A percentile compares a stretch with the other conserved stretches of the same genome.
These are phyloP conservation scores for Pyropia haitanensis DNA, from an alignment of 23 red algal species.

Conservation along the genomic window DNA sequence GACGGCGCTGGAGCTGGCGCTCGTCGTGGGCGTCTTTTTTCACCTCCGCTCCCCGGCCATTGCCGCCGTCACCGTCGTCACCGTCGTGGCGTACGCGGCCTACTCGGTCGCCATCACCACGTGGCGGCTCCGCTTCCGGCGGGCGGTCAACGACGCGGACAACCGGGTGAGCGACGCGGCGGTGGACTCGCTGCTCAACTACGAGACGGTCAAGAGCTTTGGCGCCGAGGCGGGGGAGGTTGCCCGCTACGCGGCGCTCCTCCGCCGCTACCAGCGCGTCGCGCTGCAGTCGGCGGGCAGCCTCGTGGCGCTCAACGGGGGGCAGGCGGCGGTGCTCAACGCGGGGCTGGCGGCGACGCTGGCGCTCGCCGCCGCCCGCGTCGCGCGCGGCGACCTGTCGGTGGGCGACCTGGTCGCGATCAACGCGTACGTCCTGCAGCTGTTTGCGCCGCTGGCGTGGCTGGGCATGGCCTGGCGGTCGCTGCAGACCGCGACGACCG, in stretches of 20 bases:
- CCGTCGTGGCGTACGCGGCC: constrained; percentile 27
- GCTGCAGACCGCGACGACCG: constrained; percentile 74
- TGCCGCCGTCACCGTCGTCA: constrained; percentile 8
- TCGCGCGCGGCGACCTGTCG: constrained; percentile 31
- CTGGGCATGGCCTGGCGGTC: constrained; percentile 65
- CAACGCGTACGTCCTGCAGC: constrained; percentile 81
- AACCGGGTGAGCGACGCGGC: constrained; percentile 46
- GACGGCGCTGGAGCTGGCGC: constrained; percentile 54
- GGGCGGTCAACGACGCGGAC: constrained; percentile 35
- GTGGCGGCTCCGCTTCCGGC: constrained; percentile 24
- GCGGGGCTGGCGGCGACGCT: constrained; percentile 36
- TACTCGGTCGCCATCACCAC: constrained; percentile 25
- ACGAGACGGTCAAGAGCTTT: constrained; percentile 92
- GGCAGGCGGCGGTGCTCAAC: constrained; percentile 67
- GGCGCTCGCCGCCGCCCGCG: constrained; percentile 50
- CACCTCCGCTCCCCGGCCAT: constrained; percentile 15
- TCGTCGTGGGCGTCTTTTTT: constrained; percentile 74
- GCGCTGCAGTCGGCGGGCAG: constrained; percentile 14
- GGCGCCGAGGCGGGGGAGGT: constrained; percentile 65
- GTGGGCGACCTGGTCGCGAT: constrained; percentile 85
- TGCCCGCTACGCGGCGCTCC: constrained; percentile 11
- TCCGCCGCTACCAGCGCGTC: constrained; percentile 16
- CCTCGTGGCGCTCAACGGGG: constrained; percentile 57
- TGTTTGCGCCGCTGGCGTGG: constrained; percentile 82
- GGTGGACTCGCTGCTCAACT: constrained; percentile 62